Conservation (phyloP, 768 basidiomycete genomes). For the Lentinula raphanica region DNA sequence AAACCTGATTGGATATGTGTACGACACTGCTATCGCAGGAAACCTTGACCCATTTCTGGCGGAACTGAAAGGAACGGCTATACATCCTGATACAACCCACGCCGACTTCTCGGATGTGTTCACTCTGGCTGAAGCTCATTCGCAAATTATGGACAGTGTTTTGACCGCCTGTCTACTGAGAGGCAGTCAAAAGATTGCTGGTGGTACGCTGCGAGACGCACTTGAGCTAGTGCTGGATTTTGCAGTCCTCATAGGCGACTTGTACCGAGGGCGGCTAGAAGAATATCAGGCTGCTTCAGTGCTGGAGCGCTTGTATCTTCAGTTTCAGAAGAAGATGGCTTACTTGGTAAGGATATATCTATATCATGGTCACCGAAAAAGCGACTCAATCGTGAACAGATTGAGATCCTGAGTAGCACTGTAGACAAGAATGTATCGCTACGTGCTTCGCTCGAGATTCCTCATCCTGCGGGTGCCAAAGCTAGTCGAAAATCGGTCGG, state of each 20-base stretch:
- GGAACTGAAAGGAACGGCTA: conserved; percentile 24
- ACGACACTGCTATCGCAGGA: conserved; percentile 75
- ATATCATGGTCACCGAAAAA: not conserved
- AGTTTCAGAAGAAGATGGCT: conserved; percentile 51
- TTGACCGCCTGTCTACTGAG: conserved; percentile 71
- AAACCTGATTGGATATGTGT: conserved; percentile 65
- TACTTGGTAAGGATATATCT: conserved; percentile 52
- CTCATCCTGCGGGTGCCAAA: conserved; percentile 1
- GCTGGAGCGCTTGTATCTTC: conserved; percentile 48
- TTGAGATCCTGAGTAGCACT: conserved; percentile 47
- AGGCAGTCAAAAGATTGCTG: conserved; percentile 58
- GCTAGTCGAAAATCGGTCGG: conserved; percentile 30
- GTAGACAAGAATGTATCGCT: conserved; percentile 45
- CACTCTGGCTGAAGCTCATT: conserved; percentile 62
- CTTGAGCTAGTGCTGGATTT: conserved; percentile 67
- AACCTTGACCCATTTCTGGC: conserved; percentile 69
- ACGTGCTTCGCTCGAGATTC: not conserved
- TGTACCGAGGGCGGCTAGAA: conserved; percentile 45
- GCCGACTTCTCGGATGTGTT: conserved; percentile 65
- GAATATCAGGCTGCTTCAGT: conserved; percentile 61
- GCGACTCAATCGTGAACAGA: conserved; percentile 30
- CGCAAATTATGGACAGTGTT: conserved; percentile 64
- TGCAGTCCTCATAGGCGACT: conserved; percentile 57
- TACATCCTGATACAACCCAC: conserved; percentile 1
- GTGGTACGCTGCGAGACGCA: conserved; percentile 57